phyloP scores from a whole-genome alignment of 2,329 filamentous ascomycete species.

The Leptoxyphium fumago region DNA sequence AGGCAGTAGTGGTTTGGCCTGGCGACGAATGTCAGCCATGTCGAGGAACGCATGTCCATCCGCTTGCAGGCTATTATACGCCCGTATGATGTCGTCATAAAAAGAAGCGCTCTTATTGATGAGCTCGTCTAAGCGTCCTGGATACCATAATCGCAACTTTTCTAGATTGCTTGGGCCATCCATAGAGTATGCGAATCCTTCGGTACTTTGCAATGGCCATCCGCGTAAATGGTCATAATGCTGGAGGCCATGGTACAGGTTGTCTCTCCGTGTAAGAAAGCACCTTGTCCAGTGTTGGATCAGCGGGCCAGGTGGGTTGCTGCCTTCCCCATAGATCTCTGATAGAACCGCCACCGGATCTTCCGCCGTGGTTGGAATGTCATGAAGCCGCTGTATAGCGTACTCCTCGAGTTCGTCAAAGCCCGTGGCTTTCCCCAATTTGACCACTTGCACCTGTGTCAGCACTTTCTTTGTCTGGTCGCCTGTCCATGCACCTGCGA shows the following conservation, averaged over 20 bases:
- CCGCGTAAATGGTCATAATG: background rate
- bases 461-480: slow-evolving; percentile 5
- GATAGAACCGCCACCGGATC: slow-evolving; percentile 22
- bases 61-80: background rate
- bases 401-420: slow-evolving; percentile 24
- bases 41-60: too few species aligned
- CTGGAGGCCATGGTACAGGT: background rate
- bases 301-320: background rate
- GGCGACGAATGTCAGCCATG: too few species aligned
- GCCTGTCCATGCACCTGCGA: background rate
- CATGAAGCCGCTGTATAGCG: slow-evolving; percentile 21
- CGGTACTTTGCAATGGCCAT: background rate
- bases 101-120: background rate
- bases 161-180: background rate
- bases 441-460: slow-evolving; percentile 17
- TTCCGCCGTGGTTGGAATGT: slow-evolving; percentile 17
- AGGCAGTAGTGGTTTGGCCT: too few species aligned
- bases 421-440: slow-evolving; percentile 19
- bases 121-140: background rate
- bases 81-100: background rate
- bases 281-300: background rate
- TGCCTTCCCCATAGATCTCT: slow-evolving; percentile 19
- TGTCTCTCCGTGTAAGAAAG: background rate
- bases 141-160: background rate
- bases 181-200: background rate